These are phyloP conservation scores for Lactifluus subvellereus DNA, from an alignment of 768 basidiomycete species.

Conservation along the genomic window DNA sequence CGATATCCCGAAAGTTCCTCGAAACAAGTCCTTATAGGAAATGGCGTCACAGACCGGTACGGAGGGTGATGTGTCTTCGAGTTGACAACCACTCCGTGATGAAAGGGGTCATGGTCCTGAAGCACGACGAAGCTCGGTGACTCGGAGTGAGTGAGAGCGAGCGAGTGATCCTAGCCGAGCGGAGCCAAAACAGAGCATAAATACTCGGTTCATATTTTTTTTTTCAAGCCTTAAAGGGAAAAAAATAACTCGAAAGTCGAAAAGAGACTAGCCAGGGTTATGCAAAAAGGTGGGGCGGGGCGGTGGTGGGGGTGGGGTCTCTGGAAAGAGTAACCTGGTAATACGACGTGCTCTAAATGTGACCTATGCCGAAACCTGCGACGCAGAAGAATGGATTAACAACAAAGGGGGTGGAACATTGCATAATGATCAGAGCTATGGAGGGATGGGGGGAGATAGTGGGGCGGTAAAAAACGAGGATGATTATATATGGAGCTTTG, in stretches of 20 bases:
- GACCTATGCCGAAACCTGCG: constrained; percentile 18
- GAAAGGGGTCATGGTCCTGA: no score
- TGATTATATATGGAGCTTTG: constrained; percentile 5
- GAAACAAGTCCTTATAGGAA: no score
- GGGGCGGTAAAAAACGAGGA: background rate
- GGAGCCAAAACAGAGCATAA: background rate
- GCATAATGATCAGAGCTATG: constrained; percentile 4
- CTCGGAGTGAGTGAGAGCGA: background rate
- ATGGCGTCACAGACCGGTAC: no score
- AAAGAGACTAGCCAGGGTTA: background rate
- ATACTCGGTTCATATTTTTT: background rate
- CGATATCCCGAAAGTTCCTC: no score
- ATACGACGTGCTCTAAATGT: constrained; percentile 4
- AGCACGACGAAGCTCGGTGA: background rate
- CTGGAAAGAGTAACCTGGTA: background rate
- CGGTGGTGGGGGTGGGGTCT: background rate
- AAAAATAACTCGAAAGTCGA: constrained; percentile 1
- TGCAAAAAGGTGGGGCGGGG: background rate
- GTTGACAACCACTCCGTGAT: no score
- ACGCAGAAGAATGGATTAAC: constrained; percentile 10
- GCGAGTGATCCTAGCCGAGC: background rate
- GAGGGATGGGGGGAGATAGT: background rate
- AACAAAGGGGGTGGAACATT: background rate
- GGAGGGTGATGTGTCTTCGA: no score
- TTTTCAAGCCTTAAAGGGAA: background rate